These are phyloP conservation scores for Pseudogymnoascus pannorum DNA, from an alignment of 2,329 filamentous ascomycete genomes.

Conservation along the genomic window DNA sequence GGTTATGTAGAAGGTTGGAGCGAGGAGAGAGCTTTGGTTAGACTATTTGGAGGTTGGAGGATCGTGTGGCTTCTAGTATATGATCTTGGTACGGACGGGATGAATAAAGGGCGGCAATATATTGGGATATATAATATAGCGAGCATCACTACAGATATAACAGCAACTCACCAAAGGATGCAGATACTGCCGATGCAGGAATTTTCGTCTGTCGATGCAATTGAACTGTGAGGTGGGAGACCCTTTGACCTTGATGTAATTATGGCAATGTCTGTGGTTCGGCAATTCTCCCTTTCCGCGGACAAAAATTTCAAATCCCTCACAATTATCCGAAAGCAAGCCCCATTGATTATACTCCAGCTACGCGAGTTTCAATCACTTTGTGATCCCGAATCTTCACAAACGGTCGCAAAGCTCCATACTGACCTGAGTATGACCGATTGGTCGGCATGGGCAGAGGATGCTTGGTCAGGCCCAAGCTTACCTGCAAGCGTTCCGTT, in stretches of 20 bases:
- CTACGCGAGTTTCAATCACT: not conserved
- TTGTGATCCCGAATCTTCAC: not conserved
- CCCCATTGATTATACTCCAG: not conserved
- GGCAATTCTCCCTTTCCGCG: not conserved
- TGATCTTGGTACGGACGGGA: not conserved
- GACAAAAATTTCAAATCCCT: not conserved
- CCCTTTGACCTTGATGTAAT: no score
- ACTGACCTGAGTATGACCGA: no score
- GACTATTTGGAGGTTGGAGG: not conserved
- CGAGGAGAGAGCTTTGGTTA: not conserved
- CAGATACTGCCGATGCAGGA: not conserved
- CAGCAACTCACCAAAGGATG: not conserved
- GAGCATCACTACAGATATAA: not conserved
- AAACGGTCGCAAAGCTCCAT: no score
- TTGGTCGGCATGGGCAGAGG: no score
- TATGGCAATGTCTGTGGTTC: no score
- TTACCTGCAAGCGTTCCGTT: not conserved
- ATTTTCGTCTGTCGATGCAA: not conserved
- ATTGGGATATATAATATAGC: not conserved
- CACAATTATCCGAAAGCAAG: not conserved
- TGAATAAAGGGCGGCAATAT: not conserved
- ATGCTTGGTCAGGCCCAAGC: no score
- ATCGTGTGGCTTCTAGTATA: not conserved
- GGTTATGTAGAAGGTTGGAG: slow-evolving; percentile 57
- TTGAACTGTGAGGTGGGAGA: not conserved